Conservation (phyloP, 1,139 yeast species). For the Kodamaea alishanica region DNA sequence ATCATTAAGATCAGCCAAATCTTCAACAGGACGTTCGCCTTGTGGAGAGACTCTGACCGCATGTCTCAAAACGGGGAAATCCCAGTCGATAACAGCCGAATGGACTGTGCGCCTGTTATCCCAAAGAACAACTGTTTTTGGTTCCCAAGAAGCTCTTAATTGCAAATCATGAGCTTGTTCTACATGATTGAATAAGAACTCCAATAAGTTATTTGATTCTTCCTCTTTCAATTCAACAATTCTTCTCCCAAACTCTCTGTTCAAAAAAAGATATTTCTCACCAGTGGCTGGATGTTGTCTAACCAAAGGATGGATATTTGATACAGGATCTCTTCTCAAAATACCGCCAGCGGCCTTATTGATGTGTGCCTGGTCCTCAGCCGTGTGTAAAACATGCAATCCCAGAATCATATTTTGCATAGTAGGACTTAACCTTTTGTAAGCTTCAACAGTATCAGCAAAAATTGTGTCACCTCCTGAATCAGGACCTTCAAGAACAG, state of each 20-base stretch:
- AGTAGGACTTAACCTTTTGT: constrained; percentile 25
- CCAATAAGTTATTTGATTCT: constrained; percentile 23
- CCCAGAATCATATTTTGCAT: constrained; percentile 23
- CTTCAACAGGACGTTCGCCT: constrained; percentile 15
- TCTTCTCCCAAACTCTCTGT: constrained; percentile 23
- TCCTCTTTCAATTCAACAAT: constrained; percentile 28
- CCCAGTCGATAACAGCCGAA: constrained; percentile 18
- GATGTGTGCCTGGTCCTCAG: constrained; percentile 22
- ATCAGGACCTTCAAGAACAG: constrained; percentile 33
- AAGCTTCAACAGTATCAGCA: constrained; percentile 33
- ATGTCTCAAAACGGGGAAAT: constrained; percentile 15
- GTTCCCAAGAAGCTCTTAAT: constrained; percentile 55
- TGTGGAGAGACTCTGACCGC: constrained; percentile 16
- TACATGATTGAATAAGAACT: constrained; percentile 22
- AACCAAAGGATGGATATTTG: constrained; percentile 26
- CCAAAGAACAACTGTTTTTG: constrained; percentile 26
- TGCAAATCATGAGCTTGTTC: constrained; percentile 48
- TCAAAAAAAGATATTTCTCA: constrained; percentile 22
- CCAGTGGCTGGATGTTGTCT: constrained; percentile 26
- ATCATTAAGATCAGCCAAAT: constrained; percentile 12
- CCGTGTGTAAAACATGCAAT: constrained; percentile 25
- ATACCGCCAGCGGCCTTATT: constrained; percentile 22
- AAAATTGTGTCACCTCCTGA: constrained; percentile 36
- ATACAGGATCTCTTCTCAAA: constrained; percentile 23
- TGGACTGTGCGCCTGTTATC: constrained; percentile 16